These are phyloP conservation scores for Calonectria hawksworthii DNA, from an alignment of 2,329 filamentous ascomycete genomes.

Conservation along the genomic window DNA sequence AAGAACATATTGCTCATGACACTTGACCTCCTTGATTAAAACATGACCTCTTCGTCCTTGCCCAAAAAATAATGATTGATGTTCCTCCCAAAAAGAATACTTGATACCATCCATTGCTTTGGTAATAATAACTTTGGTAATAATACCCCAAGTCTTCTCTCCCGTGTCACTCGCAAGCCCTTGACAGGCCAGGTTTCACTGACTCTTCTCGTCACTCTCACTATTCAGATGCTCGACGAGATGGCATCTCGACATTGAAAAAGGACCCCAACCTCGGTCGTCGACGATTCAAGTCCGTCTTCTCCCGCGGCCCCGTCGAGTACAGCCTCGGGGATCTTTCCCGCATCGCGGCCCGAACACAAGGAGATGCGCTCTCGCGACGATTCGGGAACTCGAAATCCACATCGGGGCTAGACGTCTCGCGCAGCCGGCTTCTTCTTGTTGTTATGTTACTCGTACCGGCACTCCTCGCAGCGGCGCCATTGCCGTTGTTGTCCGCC, in stretches of 20 bases:
- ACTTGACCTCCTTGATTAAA: not conserved
- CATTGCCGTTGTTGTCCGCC: not conserved
- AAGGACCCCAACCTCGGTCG: not conserved
- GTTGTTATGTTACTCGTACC: not conserved
- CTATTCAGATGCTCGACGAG: not conserved
- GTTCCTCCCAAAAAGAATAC: not conserved
- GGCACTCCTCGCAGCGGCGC: not conserved
- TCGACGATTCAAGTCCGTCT: not conserved
- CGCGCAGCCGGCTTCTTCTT: not conserved
- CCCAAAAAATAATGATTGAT: not conserved
- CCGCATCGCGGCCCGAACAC: not conserved
- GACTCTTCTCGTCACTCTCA: not conserved
- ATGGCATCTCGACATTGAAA: conserved; percentile 3
- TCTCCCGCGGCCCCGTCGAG: not conserved
- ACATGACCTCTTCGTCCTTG: not conserved
- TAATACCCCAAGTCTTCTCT: not conserved
- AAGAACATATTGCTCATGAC: not conserved
- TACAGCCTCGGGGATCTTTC: not conserved
- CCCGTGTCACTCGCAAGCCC: not conserved
- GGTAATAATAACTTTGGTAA: not conserved
- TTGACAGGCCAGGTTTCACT: no score
- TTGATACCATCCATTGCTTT: not conserved
- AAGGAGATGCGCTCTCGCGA: not conserved
- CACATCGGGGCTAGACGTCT: not conserved
- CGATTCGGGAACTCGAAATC: conserved; percentile 4